Base-by-base conservation (phyloP, 1,139 yeast genomes). In the Nakaseomyces bracarensis region DNA sequence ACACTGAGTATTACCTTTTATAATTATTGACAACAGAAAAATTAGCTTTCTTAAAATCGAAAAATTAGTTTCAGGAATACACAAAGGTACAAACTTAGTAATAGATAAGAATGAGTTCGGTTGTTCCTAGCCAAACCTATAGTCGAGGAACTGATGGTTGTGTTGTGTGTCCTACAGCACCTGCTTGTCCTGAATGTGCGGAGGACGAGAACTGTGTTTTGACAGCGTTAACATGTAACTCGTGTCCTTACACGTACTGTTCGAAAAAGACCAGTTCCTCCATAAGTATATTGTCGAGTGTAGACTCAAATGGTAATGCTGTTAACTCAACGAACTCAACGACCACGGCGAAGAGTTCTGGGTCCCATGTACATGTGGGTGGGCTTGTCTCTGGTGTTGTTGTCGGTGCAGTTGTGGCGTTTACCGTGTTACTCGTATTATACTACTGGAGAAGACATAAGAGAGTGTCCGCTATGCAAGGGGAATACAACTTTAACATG, bases 181-280 rank as follows among this genome's bases (percentile, higher is more conserved):
- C 63, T 0, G 35, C 59, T 2, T 80, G 86, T 53, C 84, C 85
- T 1, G 50, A 49, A 3, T 82, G 91, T 64, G 63, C 59, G 0
- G 53, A 55, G n/a, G 71, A 71, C 41, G 72, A 77, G 53, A 70
- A 68, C 50, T 79, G 84, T 58, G 66, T 64, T 3, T 65, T 71
- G 54, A 65, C 75, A 1, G 60, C 74, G 1, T 75, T 71, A 43
- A 72, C 85, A 1, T 80, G 89, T 55, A 41, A 58, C 8, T 45
- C 64, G 43, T 82, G 93, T 61, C 74, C 87, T 0, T 57, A 61
- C 14, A 70, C 72, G n/a, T 70, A 69, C 49, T 82, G 89, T 60
- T 62, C 65, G 2, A 54, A 53, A n/a, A 47, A 53, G 36, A 8
- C 38, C 16, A 43, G 47, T 4, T 43, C 49, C 7, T 41, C 46